Conservation (phyloP, 176 grass and related monocot genomes). For the Eremochloa ophiuroides region DNA sequence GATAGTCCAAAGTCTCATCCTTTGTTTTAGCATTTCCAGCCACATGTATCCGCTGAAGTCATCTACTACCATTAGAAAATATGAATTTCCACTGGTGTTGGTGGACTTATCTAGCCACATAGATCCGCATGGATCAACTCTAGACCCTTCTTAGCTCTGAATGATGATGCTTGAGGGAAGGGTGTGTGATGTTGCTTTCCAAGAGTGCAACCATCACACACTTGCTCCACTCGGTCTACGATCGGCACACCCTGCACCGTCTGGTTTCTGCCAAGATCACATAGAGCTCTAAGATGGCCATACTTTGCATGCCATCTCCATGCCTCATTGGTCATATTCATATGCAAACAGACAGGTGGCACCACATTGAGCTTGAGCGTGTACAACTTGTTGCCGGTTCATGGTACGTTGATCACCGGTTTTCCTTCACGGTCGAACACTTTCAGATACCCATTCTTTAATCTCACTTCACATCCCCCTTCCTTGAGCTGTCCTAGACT, state of each 20-base stretch:
- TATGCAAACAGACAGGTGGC: background rate
- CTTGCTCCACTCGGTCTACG: too few species aligned
- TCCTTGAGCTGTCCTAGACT: background rate
- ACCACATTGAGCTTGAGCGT: background rate
- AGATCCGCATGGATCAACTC: background rate
- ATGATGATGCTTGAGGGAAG: background rate
- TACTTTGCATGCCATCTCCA: background rate
- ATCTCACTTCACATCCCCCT: background rate
- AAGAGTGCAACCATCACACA: too few species aligned
- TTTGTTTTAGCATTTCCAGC: background rate
- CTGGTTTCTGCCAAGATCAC: background rate
- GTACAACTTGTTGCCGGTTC: background rate
- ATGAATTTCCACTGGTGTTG: background rate
- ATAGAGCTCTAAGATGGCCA: background rate
- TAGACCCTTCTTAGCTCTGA: background rate
- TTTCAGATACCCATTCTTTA: background rate
- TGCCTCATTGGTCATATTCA: background rate
- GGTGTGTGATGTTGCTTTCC: background rate
- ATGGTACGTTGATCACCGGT: background rate
- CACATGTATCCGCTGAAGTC: background rate
- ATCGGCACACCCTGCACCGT: background rate
- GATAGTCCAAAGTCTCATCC: background rate
- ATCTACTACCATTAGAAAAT: background rate
- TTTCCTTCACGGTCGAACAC: background rate
- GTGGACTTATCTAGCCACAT: background rate